Conservation (phyloP, 345 rosid species). For the Clarkia xantiana region DNA sequence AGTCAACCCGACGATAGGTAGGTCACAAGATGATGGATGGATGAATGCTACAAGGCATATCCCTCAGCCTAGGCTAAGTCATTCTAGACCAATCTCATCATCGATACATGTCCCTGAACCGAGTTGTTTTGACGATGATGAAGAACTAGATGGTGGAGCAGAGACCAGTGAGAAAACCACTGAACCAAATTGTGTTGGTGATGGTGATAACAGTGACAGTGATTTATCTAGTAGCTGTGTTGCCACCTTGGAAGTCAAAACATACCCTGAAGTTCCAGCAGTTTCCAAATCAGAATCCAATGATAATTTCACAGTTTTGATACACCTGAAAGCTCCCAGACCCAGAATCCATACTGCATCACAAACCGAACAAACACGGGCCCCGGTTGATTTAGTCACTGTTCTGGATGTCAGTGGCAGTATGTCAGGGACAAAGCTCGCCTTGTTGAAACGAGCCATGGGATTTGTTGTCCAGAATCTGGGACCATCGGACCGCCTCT, state of each 20-base stretch:
- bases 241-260: conserved; percentile 40
- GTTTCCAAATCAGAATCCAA: conserved; percentile 30
- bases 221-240: conserved; percentile 16
- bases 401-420: conserved; percentile 55
- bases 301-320: conserved; percentile 56
- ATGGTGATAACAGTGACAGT: conserved; percentile 1
- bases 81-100: conserved; percentile 34
- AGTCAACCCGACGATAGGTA: conserved; percentile 21
- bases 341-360: conserved; percentile 13
- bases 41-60: conserved; percentile 38
- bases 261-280: conserved; percentile 58
- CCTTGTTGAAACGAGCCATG: conserved; percentile 53
- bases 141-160: conserved; percentile 35
- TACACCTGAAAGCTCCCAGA: conserved; percentile 77
- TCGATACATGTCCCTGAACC: conserved; percentile 48
- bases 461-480: conserved; percentile 42
- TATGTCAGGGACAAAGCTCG: conserved; percentile 28
- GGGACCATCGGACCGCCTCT: conserved; percentile 49
- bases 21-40: conserved; percentile 52
- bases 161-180: conserved; percentile 14
- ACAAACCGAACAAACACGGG: conserved; percentile 14
- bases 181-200: too few relatives aligned
- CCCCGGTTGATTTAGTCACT: conserved; percentile 58
- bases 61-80: conserved; percentile 34
- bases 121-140: conserved; percentile 62